Percentiles rank a stretch among this genome's conserved stretches.
phyloP scores from a whole-genome alignment of 495 filamentous ascomycete genomes.

The Friedmanniomyces simplex region DNA sequence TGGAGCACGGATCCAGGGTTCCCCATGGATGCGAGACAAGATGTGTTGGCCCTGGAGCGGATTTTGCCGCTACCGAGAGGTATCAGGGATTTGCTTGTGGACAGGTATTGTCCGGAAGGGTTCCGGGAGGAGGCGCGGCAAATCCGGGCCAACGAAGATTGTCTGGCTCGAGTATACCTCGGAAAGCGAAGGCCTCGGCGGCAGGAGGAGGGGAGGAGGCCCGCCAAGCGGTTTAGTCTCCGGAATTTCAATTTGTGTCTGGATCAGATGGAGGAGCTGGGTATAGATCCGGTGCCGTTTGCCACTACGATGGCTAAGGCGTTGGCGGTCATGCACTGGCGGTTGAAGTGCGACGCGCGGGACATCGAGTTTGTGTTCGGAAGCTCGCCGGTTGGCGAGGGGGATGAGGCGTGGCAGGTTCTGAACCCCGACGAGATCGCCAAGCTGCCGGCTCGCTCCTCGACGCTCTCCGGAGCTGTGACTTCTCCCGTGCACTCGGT shows the following conservation, averaged over 20 bases:
- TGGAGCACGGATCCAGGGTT: background rate
- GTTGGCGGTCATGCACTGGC: conserved; percentile 25
- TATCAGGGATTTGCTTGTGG: background rate
- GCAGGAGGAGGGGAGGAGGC: background rate
- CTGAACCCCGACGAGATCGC: too few species aligned
- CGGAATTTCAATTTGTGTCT: conserved; percentile 18
- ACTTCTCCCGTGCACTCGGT: background rate
- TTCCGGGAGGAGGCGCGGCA: background rate
- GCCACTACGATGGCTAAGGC: conserved; percentile 19
- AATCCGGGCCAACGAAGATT: background rate
- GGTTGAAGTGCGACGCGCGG: conserved; percentile 16
- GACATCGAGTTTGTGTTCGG: conserved; percentile 26
- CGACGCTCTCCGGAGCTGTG: background rate
- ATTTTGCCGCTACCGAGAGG: background rate
- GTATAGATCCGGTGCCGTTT: conserved; percentile 1
- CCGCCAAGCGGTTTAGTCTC: conserved; percentile 8
- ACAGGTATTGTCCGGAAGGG: background rate
- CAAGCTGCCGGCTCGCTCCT: background rate
- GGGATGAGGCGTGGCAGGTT: background rate
- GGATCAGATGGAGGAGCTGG: conserved; percentile 19
- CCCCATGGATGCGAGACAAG: background rate
- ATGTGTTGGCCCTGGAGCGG: background rate
- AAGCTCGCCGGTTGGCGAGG: background rate
- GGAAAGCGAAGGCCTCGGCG: background rate
- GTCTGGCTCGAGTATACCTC: background rate